Evolutionary conservation across 345 rosid genomes (phyloP), one percentile per base, ranked within the genome.

Genomic region (Nasturtium officinale): DNA sequence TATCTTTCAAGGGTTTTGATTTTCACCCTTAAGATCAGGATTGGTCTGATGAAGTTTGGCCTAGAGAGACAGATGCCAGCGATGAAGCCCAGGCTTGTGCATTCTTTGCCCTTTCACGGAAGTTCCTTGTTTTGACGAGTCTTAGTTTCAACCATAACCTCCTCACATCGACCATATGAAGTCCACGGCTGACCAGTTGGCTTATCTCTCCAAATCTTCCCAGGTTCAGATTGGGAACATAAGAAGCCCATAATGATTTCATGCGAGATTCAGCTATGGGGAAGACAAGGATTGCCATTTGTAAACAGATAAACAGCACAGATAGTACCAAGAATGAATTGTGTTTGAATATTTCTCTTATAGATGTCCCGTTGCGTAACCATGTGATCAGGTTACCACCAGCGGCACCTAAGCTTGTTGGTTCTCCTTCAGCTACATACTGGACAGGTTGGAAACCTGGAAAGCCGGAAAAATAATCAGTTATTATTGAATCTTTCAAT

Each of bases 61-160:
- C 96, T 76, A 91, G 72, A 5, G 96, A 85, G 65, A 94, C 96
- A 5, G 97, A 94, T 9, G 99, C 96, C 20, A 91, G 80, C 5
- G 97, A 91, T 18, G 96, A 89, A 50, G 96, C 96, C 97, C 96
- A 91, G n/a, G 86, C 97, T 56, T 81, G 83, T 18, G 89, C 95
- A 46, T 79, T 94, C 79, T 75, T 91, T 9, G 97, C 96, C 23
- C 97, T 74, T 73, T 79, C 86, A 12, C 80, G 96, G 71, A 94
- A 89, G 85, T 74, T 86, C 75, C 96, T 85, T 57, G 86, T 84
- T 85, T 91, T 94, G 81, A 81, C 73, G 37, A 91, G 76, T 65
- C 87, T 82, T 47, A 95, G 84, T 65, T 77, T 95, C 48, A 81
- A 79, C 97, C 92, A 91, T 59, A 87, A 62, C 82, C 96, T 88